Evolutionary conservation across 169 alveolate genomes (phyloP).

Genomic region (Plasmodium cynomolgi): DNA sequence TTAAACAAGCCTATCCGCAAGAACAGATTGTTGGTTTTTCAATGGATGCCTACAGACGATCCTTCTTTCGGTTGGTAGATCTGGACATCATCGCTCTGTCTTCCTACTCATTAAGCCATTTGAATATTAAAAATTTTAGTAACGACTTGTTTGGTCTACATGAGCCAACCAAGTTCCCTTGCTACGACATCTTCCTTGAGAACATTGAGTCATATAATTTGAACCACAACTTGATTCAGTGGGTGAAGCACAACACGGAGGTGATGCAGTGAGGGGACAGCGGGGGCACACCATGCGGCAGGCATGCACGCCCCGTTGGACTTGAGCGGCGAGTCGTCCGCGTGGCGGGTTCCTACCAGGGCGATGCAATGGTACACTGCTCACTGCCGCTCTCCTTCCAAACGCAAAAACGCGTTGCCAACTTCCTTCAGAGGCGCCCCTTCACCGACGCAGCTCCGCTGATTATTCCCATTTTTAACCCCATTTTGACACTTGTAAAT

Average conservation of each 20-base stretch:
- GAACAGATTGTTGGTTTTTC: slow-evolving; percentile 71
- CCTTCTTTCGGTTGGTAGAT: slow-evolving; percentile 53
- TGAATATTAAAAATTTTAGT: slow-evolving; percentile 70
- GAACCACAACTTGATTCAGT: slow-evolving; percentile 58
- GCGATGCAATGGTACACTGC: not conserved
- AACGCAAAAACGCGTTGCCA: not conserved
- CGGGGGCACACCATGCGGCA: not conserved
- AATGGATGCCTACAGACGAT: slow-evolving; percentile 62
- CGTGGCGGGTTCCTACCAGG: not conserved
- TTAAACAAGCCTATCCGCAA: slow-evolving; percentile 73
- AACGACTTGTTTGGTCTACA: slow-evolving; percentile 57
- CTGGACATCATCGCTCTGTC: slow-evolving; percentile 53
- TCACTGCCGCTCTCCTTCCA: not conserved
- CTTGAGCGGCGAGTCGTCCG: not conserved
- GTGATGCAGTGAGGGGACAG: slow-evolving; percentile 40
- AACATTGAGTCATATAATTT: slow-evolving; percentile 52
- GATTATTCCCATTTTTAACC: not conserved
- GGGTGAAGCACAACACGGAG: slow-evolving; percentile 71
- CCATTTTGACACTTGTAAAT: slow-evolving; percentile 3
- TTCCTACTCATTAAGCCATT: slow-evolving; percentile 63
- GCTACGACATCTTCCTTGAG: slow-evolving; percentile 60
- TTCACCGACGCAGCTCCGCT: not conserved
- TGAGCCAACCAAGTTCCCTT: slow-evolving; percentile 69
- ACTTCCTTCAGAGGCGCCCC: not conserved
- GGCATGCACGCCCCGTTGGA: not conserved